Percentiles rank a stretch among this genome's conserved stretches.
Evolutionary conservation across 2,329 filamentous ascomycete species (phyloP).

Genomic region (Davidsoniella neocaledoniae): DNA sequence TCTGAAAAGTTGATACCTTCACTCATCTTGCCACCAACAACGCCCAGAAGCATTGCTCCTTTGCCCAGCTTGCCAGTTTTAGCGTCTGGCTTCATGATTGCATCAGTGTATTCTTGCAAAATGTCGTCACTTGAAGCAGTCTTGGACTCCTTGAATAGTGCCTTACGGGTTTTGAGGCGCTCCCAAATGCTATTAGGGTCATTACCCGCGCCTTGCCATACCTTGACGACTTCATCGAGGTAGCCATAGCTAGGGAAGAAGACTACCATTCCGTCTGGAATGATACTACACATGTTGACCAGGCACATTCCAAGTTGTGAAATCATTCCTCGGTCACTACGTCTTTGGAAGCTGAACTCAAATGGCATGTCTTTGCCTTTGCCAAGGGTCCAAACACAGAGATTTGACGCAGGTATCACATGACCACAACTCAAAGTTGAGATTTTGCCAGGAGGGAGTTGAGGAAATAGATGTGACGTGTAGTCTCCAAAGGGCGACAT

Average conservation of each 20-base stretch:
- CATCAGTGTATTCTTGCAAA: conserved; percentile 53
- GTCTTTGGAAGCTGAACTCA: conserved; percentile 75
- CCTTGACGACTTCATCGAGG: conserved; percentile 52
- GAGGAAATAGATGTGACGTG: conserved; percentile 67
- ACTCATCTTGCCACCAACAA: conserved; percentile 86
- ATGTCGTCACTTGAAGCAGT: conserved; percentile 47
- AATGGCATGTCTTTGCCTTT: conserved; percentile 28
- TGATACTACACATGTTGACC: conserved; percentile 50
- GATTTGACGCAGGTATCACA: conserved; percentile 69
- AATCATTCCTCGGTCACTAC: conserved; percentile 53
- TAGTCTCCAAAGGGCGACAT: conserved; percentile 98
- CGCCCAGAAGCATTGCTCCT: conserved; percentile 71
- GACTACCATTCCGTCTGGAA: conserved; percentile 79
- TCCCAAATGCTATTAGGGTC: conserved; percentile 36
- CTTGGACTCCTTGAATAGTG: conserved; percentile 42
- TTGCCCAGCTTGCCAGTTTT: conserved; percentile 22
- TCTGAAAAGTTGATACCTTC: conserved; percentile 99
- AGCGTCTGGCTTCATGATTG: conserved; percentile 31
- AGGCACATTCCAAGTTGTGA: conserved; percentile 58
- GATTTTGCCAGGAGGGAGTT: conserved; percentile 44
- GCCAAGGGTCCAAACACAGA: conserved; percentile 60
- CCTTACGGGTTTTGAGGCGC: conserved; percentile 39
- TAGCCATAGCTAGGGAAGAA: conserved; percentile 96
- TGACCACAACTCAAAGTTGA: conserved; percentile 83
- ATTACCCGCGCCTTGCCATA: conserved; percentile 35